Conservation (phyloP, 805 yeast species). For the Zygosaccharomyces bailii region DNA sequence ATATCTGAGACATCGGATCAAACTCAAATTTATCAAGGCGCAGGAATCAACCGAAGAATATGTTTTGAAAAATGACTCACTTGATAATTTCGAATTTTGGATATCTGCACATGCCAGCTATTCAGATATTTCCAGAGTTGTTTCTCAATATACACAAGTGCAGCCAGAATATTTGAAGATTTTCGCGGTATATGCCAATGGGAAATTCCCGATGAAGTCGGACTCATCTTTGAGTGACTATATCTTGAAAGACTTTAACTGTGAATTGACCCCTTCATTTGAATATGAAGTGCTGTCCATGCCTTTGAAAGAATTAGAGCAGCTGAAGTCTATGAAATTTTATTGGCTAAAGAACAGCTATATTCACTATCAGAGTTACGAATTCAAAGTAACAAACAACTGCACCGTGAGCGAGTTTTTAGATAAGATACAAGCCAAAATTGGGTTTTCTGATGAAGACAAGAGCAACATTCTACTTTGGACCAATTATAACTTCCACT, state of each 20-base stretch:
- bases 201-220: conserved; percentile 46
- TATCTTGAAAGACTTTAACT: conserved; percentile 38
- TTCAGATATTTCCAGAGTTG: conserved; percentile 54
- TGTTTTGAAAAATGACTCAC: conserved; percentile 18
- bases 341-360: conserved; percentile 73
- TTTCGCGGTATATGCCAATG: conserved; percentile 59
- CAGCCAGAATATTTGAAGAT: conserved; percentile 63
- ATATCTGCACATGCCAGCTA: conserved; percentile 59
- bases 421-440: conserved; percentile 52
- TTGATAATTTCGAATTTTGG: conserved; percentile 56
- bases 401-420: conserved; percentile 55
- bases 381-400: conserved; percentile 62
- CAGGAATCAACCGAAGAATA: conserved; percentile 29
- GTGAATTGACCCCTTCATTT: conserved; percentile 43
- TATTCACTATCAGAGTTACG: conserved; percentile 63
- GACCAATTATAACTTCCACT: conserved; percentile 43
- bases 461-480: conserved; percentile 52
- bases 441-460: conserved; percentile 48
- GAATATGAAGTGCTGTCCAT: conserved; percentile 77
- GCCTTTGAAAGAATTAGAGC: conserved; percentile 73
- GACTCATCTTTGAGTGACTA: conserved; percentile 34
- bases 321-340: conserved; percentile 60
- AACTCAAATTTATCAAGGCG: conserved; percentile 44
- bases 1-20: conserved; percentile 58
- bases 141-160: conserved; percentile 52